A percentile compares a stretch with the other conserved stretches of the same genome.
Conservation (phyloP, 495 filamentous ascomycete species). For the Acidomyces sp. region DNA sequence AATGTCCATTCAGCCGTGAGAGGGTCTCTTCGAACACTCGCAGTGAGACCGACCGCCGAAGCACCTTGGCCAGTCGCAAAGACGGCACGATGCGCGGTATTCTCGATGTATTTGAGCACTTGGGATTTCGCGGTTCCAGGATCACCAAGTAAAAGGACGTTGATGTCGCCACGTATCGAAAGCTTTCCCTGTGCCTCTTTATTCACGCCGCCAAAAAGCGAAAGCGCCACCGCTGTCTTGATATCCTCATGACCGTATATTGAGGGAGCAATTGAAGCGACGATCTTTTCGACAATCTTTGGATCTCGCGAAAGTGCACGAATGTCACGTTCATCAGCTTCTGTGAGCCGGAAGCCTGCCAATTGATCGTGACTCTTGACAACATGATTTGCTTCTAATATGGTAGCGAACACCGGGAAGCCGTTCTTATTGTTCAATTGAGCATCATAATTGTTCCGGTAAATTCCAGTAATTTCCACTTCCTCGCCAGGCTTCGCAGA, state of each 20-base stretch:
- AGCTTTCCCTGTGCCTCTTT: conserved; percentile 82
- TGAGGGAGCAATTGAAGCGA: conserved; percentile 87
- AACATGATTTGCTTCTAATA: conserved; percentile 93
- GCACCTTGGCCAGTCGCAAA: conserved; percentile 98
- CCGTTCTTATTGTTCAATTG: conserved; percentile 98
- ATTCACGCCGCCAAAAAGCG: conserved; percentile 87
- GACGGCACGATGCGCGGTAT: conserved; percentile 91
- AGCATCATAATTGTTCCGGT: conserved; percentile 96
- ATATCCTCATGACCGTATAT: conserved; percentile 97
- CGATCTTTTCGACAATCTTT: conserved; percentile 85
- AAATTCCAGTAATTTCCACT: conserved; percentile 91
- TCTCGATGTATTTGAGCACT: conserved; percentile 94
- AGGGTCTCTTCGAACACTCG: conserved; percentile 88
- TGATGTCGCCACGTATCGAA: conserved; percentile 92
- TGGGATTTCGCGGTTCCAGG: conserved; percentile 98
- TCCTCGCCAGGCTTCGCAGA: conserved; percentile 95
- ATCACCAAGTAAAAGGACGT: conserved; percentile 91
- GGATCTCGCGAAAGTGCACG: conserved; percentile 76
- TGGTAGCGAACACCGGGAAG: conserved; percentile 96
- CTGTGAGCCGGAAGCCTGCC: conserved; percentile 89
- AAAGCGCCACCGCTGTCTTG: conserved; percentile 91
- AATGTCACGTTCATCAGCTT: conserved; percentile 90
- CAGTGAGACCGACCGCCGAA: conserved; percentile 93
- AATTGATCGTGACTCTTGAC: conserved; percentile 96
- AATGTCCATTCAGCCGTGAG: conserved; percentile 96